Percentiles rank a stretch among this genome's conserved stretches.
These are phyloP conservation scores for Melampsora americana DNA, from an alignment of 1,284 basidiomycete species.

Conservation along the genomic window DNA sequence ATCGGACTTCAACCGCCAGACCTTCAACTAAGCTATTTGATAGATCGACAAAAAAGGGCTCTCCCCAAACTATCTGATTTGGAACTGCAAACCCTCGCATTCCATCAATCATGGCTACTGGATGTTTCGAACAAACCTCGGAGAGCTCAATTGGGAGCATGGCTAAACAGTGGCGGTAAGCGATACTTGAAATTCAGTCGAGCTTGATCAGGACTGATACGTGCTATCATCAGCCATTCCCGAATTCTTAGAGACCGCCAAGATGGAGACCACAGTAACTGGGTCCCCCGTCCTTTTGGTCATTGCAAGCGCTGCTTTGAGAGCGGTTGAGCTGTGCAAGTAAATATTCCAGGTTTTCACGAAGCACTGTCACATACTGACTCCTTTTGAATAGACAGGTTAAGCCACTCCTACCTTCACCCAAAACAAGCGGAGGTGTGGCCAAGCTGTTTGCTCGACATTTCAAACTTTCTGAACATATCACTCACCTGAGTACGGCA, in stretches of 20 bases:
- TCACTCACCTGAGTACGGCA: constrained; percentile 2
- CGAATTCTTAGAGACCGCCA: constrained; percentile 15
- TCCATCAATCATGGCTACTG: constrained; percentile 25
- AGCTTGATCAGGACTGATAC: neutral
- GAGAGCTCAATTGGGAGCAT: constrained; percentile 32
- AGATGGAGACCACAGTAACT: neutral
- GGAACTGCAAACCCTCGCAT: constrained; percentile 18
- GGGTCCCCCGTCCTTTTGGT: constrained; percentile 23
- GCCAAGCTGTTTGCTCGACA: constrained; percentile 35
- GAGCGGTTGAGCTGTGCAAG: constrained; percentile 34
- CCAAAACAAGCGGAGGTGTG: constrained; percentile 19
- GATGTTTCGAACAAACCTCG: constrained; percentile 29
- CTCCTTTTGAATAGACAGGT: constrained; percentile 9
- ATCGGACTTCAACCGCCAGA: constrained; percentile 33
- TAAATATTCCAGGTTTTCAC: neutral
- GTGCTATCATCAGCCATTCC: constrained; percentile 11
- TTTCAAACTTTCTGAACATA: constrained; percentile 33
- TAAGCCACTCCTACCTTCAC: constrained; percentile 3
- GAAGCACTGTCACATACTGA: neutral
- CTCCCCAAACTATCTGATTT: constrained; percentile 32
- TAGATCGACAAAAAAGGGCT: constrained; percentile 23
- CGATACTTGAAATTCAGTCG: neutral
- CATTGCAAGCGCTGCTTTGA: constrained; percentile 18
- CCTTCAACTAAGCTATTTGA: constrained; percentile 28
- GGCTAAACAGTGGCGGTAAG: constrained; percentile 28